phyloP scores from a whole-genome alignment of 2,329 filamentous ascomycete species.

The Fusarium protoensiforme region DNA sequence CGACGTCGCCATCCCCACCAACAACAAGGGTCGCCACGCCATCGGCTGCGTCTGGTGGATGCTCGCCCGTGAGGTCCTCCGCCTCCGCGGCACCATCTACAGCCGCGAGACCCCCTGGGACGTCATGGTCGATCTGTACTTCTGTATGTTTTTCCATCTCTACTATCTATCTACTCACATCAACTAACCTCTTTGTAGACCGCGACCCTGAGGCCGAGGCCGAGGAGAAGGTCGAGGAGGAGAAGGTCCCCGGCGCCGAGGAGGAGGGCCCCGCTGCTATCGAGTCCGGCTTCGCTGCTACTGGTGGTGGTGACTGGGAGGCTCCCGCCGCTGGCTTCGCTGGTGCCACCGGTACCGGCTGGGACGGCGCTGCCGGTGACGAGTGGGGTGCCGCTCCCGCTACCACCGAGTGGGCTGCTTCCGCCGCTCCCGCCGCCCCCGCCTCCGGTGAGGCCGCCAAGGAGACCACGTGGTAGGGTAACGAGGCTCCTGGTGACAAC shows the following conservation, averaged over 20 bases:
- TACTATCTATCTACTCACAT: neutral
- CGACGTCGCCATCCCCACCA: slow-evolving; percentile 99
- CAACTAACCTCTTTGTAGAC: slow-evolving; percentile 62
- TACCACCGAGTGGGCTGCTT: slow-evolving; percentile 77
- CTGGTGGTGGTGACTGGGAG: slow-evolving; percentile 83
- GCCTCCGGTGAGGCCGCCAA: slow-evolving; percentile 58
- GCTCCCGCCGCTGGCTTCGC: slow-evolving; percentile 78
- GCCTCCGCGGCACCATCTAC: slow-evolving; percentile 95
- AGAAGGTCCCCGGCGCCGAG: slow-evolving; percentile 88
- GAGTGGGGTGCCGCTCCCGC: slow-evolving; percentile 75
- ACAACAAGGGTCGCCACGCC: slow-evolving; percentile 99
- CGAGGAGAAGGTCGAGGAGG: slow-evolving; percentile 95
- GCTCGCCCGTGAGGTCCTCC: slow-evolving; percentile 99
- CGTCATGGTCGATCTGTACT: slow-evolving; percentile 99
- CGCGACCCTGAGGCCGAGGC: slow-evolving; percentile 99
- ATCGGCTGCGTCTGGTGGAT: slow-evolving; percentile 99
- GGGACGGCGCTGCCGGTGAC: slow-evolving; percentile 67
- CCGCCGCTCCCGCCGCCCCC: slow-evolving; percentile 36
- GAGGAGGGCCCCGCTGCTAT: slow-evolving; percentile 84
- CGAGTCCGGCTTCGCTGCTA: slow-evolving; percentile 78
- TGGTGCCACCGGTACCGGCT: slow-evolving; percentile 64
- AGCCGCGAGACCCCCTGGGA: slow-evolving; percentile 98
- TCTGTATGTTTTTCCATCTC: slow-evolving; percentile 71
- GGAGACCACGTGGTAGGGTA: slow-evolving; percentile 64
- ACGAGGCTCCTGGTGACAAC: slow-evolving; percentile 32